Base-by-base conservation (phyloP, 108 stramenopile species). In the Cafeteria roenbergensis region DNA sequence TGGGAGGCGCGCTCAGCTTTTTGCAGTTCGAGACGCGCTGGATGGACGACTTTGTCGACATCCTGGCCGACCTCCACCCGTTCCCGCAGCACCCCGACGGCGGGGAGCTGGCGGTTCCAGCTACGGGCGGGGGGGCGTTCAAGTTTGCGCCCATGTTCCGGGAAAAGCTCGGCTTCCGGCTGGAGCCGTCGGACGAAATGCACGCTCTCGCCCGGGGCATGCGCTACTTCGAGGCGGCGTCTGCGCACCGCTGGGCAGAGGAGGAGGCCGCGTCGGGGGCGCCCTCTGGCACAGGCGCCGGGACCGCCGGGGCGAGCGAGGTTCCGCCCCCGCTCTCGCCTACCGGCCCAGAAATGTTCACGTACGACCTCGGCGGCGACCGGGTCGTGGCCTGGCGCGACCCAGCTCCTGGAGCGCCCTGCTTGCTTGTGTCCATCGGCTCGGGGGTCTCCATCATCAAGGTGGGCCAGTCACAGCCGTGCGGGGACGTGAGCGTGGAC, bases 401-500 rank as follows among this genome's bases (percentile, higher is more conserved):
- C 57, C 14, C 6, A 6, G 17, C 57, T 34, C 12, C 12, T 6
- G 12, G 6, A 32, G 37, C 29, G 24, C 9, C 22, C 3, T 6
- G 17, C 17, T 22, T 61, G 22, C 2, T 61, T 2, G 59, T 61
- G 59, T 29, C 2, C n/a, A 38, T 61, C 24, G 59, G 59, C 37
- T 22, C 17, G 1, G 59, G 59, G n/a, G 30, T 61, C 2, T 24
- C 21, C n/a, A 3, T 61, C 17, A 9, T 61, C 21, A 21, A n/a
- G 37, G 59, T 61, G n/a, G n/a, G n/a, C n/a, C n/a, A n/a, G n/a
- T n/a, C n/a, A 32, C 24, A 61, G 59, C 21, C 59, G 8, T 14
- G 9, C 4, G 37, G 36, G 59, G 37, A 12, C 9, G 34, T 2
- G 17, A 3, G 22, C 59, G 9, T 53, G 52, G 21, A 53, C 17